Base-by-base conservation (phyloP, 1,139 yeast genomes). In the Chernovozyma aurita region DNA sequence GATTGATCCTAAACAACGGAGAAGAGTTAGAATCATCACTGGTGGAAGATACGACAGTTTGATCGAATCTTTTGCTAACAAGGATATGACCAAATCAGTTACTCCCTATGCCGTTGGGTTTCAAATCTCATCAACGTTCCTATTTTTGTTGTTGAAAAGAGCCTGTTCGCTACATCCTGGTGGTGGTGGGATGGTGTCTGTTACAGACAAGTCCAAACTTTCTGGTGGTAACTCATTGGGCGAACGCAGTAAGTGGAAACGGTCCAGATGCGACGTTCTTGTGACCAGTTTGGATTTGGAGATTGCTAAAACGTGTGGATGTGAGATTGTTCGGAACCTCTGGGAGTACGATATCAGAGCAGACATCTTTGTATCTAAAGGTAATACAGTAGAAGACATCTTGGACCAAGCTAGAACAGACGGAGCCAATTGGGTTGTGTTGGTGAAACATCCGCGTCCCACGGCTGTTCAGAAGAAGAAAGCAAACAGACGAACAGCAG, bases 41-140 rank as follows among this genome's bases (percentile, higher is more conserved):
- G 98, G 98, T 32, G 98, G 98, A 1, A 65, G 98, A 35, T 92
- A 87, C 51, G 97, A 92, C 51, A 63, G 69, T 17, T 65, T 90
- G 44, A 74, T 88, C 16, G 65, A 76, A 2, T 72, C 80, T 14
- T 72, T 86, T 42, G 74, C 87, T 0, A 76, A 57, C 32, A 55
- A 55, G 15, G 61, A 58, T 26, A 48, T 65, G 12, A 47, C 55
- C 1, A 57, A 57, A 27, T 40, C 49, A 4, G 50, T 46, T 5
- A 61, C 64, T 3, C 65, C 66, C 0, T 75, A 75, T 46, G 95
- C 87, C 0, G 97, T 88, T 24, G 97, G 97, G 0, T 84, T 92
- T 50, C 81, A 86, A 43, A 59, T 92, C 38, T 57, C 71, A 0
- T 52, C 70, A 2, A 62, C 70, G 0, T 60, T 60, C 30, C 40